Evolutionary conservation across 2,329 filamentous ascomycete genomes (phyloP).

Genomic region (Pochonia chlamydosporia): DNA sequence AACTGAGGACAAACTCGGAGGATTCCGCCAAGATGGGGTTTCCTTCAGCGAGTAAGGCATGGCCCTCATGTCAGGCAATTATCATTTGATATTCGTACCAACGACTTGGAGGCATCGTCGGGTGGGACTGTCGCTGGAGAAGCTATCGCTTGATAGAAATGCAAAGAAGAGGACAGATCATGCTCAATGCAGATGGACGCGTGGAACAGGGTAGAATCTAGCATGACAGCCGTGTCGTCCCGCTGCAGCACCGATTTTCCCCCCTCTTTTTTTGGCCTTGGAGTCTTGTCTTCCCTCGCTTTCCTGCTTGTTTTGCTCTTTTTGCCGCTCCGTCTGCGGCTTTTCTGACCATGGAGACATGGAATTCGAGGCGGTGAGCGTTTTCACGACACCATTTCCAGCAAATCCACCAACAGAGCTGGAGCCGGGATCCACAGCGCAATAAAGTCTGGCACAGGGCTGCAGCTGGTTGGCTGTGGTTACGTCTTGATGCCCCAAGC

Average conservation of each 20-base stretch:
- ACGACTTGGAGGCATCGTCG: too few relatives aligned
- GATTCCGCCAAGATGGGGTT: too few relatives aligned
- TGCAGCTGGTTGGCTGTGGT: background rate
- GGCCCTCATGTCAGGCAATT: too few relatives aligned
- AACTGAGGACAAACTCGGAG: background rate
- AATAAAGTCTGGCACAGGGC: background rate
- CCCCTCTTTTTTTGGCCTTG: too few relatives aligned
- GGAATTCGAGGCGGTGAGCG: constrained; percentile 4
- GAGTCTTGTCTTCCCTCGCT: too few relatives aligned
- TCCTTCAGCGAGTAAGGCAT: too few relatives aligned
- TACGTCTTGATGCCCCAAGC: too few relatives aligned
- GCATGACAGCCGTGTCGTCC: background rate
- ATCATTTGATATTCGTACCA: too few relatives aligned
- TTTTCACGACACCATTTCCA: constrained; percentile 1
- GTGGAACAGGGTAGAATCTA: background rate
- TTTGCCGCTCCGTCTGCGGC: too few relatives aligned
- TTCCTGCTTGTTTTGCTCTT: background rate
- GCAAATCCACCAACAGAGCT: background rate
- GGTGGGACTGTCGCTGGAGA: background rate
- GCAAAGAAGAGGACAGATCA: background rate
- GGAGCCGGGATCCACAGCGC: constrained; percentile 1
- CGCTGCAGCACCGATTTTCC: background rate
- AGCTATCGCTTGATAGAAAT: background rate
- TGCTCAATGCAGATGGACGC: too few relatives aligned
- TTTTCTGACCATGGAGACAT: background rate